Percentiles rank a stretch among this genome's conserved stretches.
Evolutionary conservation across 768 basidiomycete genomes (phyloP).

Genomic region (Mycena venus): DNA sequence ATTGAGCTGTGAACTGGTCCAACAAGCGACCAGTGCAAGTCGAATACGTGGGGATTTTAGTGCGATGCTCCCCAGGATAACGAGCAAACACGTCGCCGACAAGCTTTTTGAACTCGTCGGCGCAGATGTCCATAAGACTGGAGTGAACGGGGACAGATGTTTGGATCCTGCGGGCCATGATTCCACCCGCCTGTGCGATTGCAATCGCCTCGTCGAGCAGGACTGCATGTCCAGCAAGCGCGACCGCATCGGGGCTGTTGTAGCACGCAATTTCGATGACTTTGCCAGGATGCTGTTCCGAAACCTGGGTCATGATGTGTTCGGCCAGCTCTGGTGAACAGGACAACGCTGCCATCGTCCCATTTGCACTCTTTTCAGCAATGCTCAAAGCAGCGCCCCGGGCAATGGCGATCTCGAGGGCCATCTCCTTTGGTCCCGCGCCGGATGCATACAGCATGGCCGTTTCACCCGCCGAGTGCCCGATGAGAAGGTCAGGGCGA

Average conservation of each 20-base stretch:
- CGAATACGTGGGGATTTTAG: conserved; percentile 51
- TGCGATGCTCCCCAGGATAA: conserved; percentile 42
- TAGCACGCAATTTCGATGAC: conserved; percentile 54
- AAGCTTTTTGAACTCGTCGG: conserved; percentile 38
- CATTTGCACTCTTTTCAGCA: conserved; percentile 38
- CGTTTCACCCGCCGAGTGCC: conserved; percentile 53
- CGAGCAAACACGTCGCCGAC: conserved; percentile 47
- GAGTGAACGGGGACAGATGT: conserved; percentile 56
- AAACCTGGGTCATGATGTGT: conserved; percentile 29
- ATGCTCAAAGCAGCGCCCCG: conserved; percentile 47
- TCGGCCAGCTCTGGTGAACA: conserved; percentile 47
- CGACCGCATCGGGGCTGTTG: conserved; percentile 53
- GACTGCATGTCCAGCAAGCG: conserved; percentile 48
- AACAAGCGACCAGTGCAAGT: conserved; percentile 46
- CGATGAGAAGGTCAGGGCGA: conserved; percentile 41
- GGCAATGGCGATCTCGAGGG: conserved; percentile 47
- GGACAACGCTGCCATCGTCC: conserved; percentile 58
- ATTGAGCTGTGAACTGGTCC: conserved; percentile 47
- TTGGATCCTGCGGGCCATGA: conserved; percentile 51
- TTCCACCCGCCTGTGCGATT: conserved; percentile 39
- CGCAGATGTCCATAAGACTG: conserved; percentile 51
- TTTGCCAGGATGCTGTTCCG: neutral
- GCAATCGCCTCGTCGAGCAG: conserved; percentile 46
- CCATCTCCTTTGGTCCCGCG: conserved; percentile 42
- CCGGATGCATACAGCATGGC: conserved; percentile 50